phyloP scores from a whole-genome alignment of 495 filamentous ascomycete species.

The Tuber melanosporum region DNA sequence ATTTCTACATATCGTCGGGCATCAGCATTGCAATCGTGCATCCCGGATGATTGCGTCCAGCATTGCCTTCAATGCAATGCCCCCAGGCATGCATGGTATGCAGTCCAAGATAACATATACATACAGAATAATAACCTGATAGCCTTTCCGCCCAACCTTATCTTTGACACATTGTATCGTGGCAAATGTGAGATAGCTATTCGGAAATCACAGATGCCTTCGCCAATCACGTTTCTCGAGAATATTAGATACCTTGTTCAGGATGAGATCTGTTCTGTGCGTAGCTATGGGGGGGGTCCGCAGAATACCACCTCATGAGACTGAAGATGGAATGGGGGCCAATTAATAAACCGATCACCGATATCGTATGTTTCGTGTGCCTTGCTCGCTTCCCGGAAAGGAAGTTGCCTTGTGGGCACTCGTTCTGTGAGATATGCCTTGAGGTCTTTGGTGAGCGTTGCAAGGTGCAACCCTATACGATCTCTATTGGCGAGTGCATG shows the following conservation, averaged over 20 bases:
- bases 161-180: neutral
- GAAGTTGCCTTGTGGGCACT: neutral
- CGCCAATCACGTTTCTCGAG: neutral
- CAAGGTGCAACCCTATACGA: neutral
- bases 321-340: neutral
- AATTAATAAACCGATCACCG: neutral
- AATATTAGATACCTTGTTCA: neutral
- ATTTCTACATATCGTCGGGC: neutral
- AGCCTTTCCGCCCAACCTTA: neutral
- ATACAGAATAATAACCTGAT: neutral
- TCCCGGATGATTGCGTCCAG: neutral
- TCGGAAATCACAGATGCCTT: neutral
- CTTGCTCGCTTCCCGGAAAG: neutral
- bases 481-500: neutral
- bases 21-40: neutral
- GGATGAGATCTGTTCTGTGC: neutral
- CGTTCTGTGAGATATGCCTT: neutral
- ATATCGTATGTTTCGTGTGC: neutral
- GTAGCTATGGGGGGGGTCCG: neutral
- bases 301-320: neutral
- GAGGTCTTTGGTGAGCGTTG: neutral
- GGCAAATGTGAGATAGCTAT: neutral
- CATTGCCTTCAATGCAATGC: neutral
- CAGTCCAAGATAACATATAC: neutral
- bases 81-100: neutral